Conservation (phyloP, 1,139 yeast species). For the Hansenula lynferdii region DNA sequence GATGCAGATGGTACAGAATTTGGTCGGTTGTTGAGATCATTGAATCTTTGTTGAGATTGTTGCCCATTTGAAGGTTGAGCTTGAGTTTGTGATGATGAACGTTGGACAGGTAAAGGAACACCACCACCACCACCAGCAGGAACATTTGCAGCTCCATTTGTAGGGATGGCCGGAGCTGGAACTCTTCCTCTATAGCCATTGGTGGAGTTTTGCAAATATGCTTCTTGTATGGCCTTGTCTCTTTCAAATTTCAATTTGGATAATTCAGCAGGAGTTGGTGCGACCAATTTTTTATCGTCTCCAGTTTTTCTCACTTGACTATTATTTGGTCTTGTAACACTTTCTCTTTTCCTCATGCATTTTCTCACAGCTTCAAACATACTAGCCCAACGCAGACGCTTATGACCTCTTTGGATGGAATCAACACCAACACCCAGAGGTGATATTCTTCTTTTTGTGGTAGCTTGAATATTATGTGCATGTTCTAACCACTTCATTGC, state of each 20-base stretch:
- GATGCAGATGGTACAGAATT: neutral
- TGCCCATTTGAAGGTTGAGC: slow-evolving; percentile 3
- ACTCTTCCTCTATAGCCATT: slow-evolving; percentile 12
- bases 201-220: slow-evolving; percentile 45
- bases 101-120: slow-evolving; percentile 1
- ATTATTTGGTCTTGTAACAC: slow-evolving; percentile 49
- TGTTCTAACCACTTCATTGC: slow-evolving; percentile 94
- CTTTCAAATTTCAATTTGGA: slow-evolving; percentile 78
- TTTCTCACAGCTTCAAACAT: slow-evolving; percentile 96
- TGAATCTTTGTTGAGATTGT: neutral
- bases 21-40: neutral
- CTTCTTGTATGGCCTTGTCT: slow-evolving; percentile 78
- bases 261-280: slow-evolving; percentile 81
- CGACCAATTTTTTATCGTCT: slow-evolving; percentile 34
- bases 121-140: too few species aligned
- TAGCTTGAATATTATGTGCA: slow-evolving; percentile 82
- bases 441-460: slow-evolving; percentile 81
- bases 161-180: too few species aligned
- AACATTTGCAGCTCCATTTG: neutral
- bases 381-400: slow-evolving; percentile 89
- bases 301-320: slow-evolving; percentile 32
- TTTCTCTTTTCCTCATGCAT: slow-evolving; percentile 84
- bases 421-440: slow-evolving; percentile 91
- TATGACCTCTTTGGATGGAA: slow-evolving; percentile 88
- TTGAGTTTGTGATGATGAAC: slow-evolving; percentile 6